phyloP scores from a whole-genome alignment of 176 grass and related monocot species.

The Saccharum officinarum region DNA sequence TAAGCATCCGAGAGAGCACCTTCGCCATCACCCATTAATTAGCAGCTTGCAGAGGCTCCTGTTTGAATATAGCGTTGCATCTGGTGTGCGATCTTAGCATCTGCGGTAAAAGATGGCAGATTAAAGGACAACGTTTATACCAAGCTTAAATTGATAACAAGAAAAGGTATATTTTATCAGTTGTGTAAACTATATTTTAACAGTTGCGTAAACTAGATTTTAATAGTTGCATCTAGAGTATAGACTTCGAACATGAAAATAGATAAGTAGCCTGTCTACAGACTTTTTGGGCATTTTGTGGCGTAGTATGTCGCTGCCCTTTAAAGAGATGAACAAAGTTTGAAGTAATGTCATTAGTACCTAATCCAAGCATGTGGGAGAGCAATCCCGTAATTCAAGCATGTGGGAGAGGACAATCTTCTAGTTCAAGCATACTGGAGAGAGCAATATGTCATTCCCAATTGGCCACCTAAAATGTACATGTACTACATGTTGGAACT shows the following conservation, averaged over 20 bases:
- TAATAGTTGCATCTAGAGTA: background rate
- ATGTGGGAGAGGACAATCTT: too few relatives aligned
- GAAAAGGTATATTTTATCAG: too few relatives aligned
- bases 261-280: background rate
- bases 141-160: background rate
- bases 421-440: too few relatives aligned
- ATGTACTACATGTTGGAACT: background rate
- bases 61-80: slow-evolving; percentile 42
- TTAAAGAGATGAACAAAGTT: background rate
- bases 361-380: too few relatives aligned
- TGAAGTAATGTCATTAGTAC: background rate
- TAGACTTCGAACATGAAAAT: background rate
- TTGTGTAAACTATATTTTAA: too few relatives aligned
- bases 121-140: background rate
- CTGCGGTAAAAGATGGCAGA: slow-evolving; percentile 18
- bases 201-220: background rate
- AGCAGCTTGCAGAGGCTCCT: slow-evolving; percentile 41
- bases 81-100: background rate
- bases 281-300: background rate
- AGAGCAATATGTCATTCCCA: background rate
- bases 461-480: background rate
- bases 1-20: slow-evolving; percentile 35
- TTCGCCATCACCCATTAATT: slow-evolving; percentile 40
- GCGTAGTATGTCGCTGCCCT: background rate
- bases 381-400: too few relatives aligned